Base-by-base conservation (phyloP, 2,329 filamentous ascomycete genomes). In the Chaetomium olivaceum region DNA sequence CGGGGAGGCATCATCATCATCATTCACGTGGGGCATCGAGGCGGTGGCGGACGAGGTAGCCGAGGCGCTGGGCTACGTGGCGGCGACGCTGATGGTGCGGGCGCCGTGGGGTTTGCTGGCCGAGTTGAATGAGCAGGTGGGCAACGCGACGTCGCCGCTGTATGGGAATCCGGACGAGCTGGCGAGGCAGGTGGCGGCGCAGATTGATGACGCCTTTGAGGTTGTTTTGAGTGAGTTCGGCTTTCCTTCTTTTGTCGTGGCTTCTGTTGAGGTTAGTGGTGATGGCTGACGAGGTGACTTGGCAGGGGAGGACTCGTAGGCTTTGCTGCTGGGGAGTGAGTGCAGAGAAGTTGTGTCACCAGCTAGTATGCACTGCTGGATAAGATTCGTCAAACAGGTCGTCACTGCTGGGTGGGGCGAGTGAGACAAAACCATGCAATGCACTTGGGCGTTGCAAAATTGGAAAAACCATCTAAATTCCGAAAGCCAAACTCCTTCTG, bases 401-500 rank as follows among this genome's bases (percentile, higher is more conserved):
- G 6, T 43, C 39, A n/a, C 16, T n/a, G 39, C 6, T 19, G 16
- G 16, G 16, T n/a, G 39, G 16, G 6, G 39, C 2, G 16, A 7
- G 16, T 14, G 36, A 39, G 36, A 19, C 9, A 39, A 19, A 39
- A 36, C 33, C 33, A 36, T 12, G 36, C 16, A 19, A 19, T 43
- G 36, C 36, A 39, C 36, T 43, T 43, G 16, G 16, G 39, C 6
- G 4, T 19, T 43, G 16, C 39, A 43, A 43, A 43, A 43, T 7
- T 43, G 39, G n/a, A 31, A 56, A 56, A 33, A 7, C 27, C 31
- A 21, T 23, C 31, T 55, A 29, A n/a, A 36, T 48, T 50, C 19
- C 23, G 19, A 61, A 61, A 50, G 43, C 39, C 51, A 56, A 62
- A 62, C 60, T 62, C 60, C 60, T 25, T 29, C 58, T 52, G 36